Percentiles rank a stretch among this genome's conserved stretches.
Conservation (phyloP, 805 yeast genomes). For the Saccharomyces jurei region DNA sequence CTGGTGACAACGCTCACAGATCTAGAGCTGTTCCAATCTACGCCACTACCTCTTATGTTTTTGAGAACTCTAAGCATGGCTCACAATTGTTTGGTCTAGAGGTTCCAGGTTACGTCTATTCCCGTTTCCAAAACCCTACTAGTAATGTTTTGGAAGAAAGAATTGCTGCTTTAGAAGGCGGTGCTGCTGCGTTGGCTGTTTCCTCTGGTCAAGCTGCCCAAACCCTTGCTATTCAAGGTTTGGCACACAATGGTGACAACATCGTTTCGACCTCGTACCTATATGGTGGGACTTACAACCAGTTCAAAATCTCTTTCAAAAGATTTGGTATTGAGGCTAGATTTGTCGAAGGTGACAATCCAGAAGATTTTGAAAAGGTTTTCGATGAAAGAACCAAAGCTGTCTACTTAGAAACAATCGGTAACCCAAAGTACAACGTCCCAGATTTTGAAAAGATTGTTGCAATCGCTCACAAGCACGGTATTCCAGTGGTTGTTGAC, state of each 20-base stretch:
- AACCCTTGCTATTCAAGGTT: slow-evolving; percentile 69
- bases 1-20: slow-evolving; percentile 46
- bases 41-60: slow-evolving; percentile 84
- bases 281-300: slow-evolving; percentile 96
- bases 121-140: slow-evolving; percentile 90
- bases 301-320: slow-evolving; percentile 86
- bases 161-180: slow-evolving; percentile 87
- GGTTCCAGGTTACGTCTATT: slow-evolving; percentile 79
- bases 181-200: slow-evolving; percentile 82
- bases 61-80: slow-evolving; percentile 83
- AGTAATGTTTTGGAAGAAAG: slow-evolving; percentile 85
- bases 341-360: slow-evolving; percentile 73
- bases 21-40: slow-evolving; percentile 92
- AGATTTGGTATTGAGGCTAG: slow-evolving; percentile 79
- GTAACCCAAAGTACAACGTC: slow-evolving; percentile 86
- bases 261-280: slow-evolving; percentile 76
- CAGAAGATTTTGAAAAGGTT: slow-evolving; percentile 60
- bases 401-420: slow-evolving; percentile 80
- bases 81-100: slow-evolving; percentile 82
- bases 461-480: slow-evolving; percentile 73
- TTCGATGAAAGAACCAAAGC: slow-evolving; percentile 86
- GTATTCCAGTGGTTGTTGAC: slow-evolving; percentile 86
- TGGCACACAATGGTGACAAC: slow-evolving; percentile 86
- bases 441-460: slow-evolving; percentile 81
- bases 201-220: slow-evolving; percentile 98